These are phyloP conservation scores for Astrocystis sublimbata DNA, from an alignment of 495 filamentous ascomycete species.

Conservation along the genomic window DNA sequence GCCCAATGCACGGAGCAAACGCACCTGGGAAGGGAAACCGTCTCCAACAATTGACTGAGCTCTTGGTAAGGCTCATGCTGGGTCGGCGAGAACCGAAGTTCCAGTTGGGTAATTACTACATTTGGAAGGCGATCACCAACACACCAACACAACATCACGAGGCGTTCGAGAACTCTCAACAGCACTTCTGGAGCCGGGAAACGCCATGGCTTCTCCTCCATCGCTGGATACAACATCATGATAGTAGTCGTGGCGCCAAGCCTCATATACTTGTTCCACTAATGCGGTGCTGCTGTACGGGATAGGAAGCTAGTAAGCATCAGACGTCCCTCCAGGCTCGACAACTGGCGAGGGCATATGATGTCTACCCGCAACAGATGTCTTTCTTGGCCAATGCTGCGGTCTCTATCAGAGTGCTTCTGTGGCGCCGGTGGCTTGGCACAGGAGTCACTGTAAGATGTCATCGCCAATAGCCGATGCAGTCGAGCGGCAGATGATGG, in stretches of 20 bases:
- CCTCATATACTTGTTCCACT: conserved; percentile 17
- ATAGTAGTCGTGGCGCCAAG: conserved; percentile 22
- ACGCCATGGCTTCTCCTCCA: neutral
- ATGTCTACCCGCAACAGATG: neutral
- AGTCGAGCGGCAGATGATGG: conserved; percentile 10
- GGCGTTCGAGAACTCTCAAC: neutral
- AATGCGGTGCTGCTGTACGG: conserved; percentile 26
- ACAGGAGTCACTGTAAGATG: conserved; percentile 8
- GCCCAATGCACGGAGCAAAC: neutral
- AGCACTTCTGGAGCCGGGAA: neutral
- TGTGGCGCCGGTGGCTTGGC: conserved; percentile 4
- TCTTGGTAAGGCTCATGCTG: conserved; percentile 6
- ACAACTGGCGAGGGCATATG: neutral
- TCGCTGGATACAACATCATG: conserved; percentile 15
- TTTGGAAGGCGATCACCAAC: conserved; percentile 14
- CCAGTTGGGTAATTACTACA: conserved; percentile 4
- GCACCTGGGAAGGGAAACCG: neutral
- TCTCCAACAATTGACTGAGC: conserved; percentile 11
- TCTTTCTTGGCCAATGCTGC: conserved; percentile 8
- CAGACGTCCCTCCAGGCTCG: conserved; percentile 11
- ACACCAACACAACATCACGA: conserved; percentile 8
- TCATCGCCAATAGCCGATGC: conserved; percentile 13
- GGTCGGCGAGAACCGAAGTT: conserved; percentile 9
- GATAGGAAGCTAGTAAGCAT: conserved; percentile 22
- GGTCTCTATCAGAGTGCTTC: neutral